A percentile compares a stretch with the other conserved stretches of the same genome.
Conservation (phyloP, 306 rosid genomes). For the Casuarina cunninghamiana region DNA sequence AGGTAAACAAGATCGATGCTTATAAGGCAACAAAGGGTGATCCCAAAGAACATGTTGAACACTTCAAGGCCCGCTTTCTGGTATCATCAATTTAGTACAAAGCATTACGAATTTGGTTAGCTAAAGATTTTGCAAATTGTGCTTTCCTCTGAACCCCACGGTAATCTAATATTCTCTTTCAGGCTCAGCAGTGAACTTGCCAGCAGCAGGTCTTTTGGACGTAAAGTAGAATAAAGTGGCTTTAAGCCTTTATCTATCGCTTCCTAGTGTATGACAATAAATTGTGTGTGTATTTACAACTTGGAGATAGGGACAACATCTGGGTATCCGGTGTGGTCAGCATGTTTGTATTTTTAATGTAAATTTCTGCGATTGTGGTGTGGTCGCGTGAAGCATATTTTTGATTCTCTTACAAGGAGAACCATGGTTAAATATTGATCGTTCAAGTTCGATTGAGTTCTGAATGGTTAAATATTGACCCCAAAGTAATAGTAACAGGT, state of each 20-base stretch:
- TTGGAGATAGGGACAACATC: not conserved
- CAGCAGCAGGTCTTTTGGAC: constrained; percentile 6
- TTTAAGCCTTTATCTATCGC: not conserved
- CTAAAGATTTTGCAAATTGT: not conserved
- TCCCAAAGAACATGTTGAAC: constrained; percentile 41
- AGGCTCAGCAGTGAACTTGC: constrained; percentile 43
- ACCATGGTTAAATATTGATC: no score
- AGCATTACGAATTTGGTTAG: not conserved
- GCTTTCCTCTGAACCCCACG: not conserved
- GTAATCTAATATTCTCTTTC: constrained; percentile 12
- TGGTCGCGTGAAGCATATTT: no score
- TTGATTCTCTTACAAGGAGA: no score
- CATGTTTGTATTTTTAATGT: not conserved
- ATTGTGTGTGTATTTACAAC: not conserved
- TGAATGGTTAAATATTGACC: no score
- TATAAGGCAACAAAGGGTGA: constrained; percentile 59
- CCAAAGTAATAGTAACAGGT: no score
- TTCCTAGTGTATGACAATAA: not conserved
- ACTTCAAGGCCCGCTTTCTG: constrained; percentile 53
- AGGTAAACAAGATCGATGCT: constrained; percentile 61
- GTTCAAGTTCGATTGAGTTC: no score
- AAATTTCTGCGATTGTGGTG: no score
- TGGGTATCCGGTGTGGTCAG: not conserved
- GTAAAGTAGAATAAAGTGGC: not conserved
- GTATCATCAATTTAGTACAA: constrained; percentile 27